Evolutionary conservation across 371 early-diverging fungal species (phyloP).

Genomic region (Nematocida ausubeli): DNA sequence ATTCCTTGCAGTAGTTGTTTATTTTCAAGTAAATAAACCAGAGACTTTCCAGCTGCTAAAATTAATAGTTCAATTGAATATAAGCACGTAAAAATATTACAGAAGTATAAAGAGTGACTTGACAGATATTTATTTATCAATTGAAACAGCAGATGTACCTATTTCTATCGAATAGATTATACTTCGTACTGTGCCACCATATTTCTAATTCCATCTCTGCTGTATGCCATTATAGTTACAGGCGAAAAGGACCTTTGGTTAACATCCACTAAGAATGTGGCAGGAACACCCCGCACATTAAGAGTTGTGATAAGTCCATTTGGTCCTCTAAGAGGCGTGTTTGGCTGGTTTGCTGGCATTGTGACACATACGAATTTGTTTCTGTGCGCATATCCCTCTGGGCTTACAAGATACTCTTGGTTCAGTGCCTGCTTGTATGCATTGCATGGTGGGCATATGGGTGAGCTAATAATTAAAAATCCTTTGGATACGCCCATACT

Average conservation of each 20-base stretch:
- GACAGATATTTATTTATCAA: no score
- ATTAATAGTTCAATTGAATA: no score
- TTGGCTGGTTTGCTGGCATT: background rate
- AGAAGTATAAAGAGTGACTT: no score
- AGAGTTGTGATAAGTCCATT: background rate
- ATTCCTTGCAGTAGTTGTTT: no score
- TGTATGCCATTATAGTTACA: background rate
- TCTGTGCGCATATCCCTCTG: background rate
- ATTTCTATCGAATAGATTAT: no score
- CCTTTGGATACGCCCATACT: background rate
- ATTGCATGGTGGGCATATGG: slow-evolving; percentile 9
- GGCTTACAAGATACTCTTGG: background rate
- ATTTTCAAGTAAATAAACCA: no score
- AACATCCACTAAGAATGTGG: background rate
- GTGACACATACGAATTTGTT: background rate
- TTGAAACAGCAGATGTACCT: no score
- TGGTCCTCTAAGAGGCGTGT: background rate
- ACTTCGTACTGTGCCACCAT: no score
- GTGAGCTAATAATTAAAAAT: slow-evolving; percentile 2
- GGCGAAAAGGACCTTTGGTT: background rate
- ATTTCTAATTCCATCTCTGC: background rate
- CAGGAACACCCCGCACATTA: background rate
- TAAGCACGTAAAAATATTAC: no score
- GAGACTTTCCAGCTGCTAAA: no score
- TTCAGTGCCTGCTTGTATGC: background rate